A percentile compares a stretch with the other conserved stretches of the same genome.
Conservation (phyloP, 352 stramenopile species). For the Chrysophaeum taylorii region DNA sequence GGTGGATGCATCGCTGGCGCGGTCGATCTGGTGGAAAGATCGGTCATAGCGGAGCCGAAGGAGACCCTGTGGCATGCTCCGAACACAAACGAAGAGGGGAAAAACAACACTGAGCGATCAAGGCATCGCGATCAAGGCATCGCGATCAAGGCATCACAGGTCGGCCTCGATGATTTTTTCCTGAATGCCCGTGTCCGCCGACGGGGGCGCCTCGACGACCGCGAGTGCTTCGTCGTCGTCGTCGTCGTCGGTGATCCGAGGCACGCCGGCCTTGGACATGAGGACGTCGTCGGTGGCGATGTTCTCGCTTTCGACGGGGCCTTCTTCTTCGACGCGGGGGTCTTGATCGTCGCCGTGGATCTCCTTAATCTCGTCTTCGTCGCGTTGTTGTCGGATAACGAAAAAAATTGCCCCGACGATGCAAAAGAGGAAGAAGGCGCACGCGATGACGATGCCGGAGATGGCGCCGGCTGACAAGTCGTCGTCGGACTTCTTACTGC, state of each 20-base stretch:
- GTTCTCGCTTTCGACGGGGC: neutral
- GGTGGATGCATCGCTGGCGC: too few relatives aligned
- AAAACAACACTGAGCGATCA: too few relatives aligned
- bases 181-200: neutral
- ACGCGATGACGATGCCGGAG: neutral
- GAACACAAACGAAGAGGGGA: too few relatives aligned
- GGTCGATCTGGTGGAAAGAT: too few relatives aligned
- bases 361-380: neutral
- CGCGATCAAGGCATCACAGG: too few relatives aligned
- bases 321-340: neutral
- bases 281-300: neutral
- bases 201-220: neutral
- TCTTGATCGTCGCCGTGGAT: neutral
- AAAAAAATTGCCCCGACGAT: neutral
- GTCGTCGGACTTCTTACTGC: neutral
- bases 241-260: neutral
- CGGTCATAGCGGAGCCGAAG: too few relatives aligned
- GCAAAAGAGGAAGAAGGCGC: neutral
- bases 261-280: neutral
- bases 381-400: neutral
- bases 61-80: too few relatives aligned
- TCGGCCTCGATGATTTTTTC: conserved; percentile 16
- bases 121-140: too few relatives aligned
- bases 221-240: too few relatives aligned
- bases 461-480: neutral